Evolutionary conservation across 2,329 filamentous ascomycete species (phyloP), one percentile per base, ranked within the genome.

Genomic region (Xylariaceae sp.): DNA sequence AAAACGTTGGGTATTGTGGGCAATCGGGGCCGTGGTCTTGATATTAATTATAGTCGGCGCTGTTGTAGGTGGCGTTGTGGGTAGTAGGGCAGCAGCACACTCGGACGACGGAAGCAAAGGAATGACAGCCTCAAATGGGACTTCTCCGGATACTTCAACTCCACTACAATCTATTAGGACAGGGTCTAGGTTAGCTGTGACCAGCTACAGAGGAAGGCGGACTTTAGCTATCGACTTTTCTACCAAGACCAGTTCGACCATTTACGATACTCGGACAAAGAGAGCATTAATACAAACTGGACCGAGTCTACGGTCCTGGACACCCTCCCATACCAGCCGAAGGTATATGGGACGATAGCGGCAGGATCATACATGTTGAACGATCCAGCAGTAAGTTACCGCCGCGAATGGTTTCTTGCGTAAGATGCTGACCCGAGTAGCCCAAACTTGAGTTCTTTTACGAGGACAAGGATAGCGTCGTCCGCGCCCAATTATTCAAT

Each of bases 401-500:
- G 19, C 10, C 20, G n/a, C n/a, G 9, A 40, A 40, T 20, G 29
- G 23, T 10, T 2, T n/a, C 7, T 4, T 46, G 10, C 43, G 21
- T 7, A 19, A 7, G 23, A 32, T 56, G 44, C 62, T 62, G n/a
- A 63, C 26, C n/a, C n/a, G 18, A 40, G 29, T 44, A 65, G 64
- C 49, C 56, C 23, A 60, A 56, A 53, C 32, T 65, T 7, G 59
- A 64, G 29, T 59, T 67, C 19, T 65, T 65, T 52, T 67, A 67
- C 20, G 52, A 62, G 19, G 65, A 65, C 46, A 50, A 55, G 29
- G 41, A 56, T 14, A 57, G 58, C 6, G 54, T 53, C 10, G 47
- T 64, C 21, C 64, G 65, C 2, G 57, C 60, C 14, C 63, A 66
- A 41, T 50, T 56, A 12, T 65, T 67, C 26, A 52, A 61, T 23